Evolutionary conservation across 2,329 filamentous ascomycete species (phyloP), one percentile per base, ranked within the genome.

Genomic region (Calonectria crousiana): DNA sequence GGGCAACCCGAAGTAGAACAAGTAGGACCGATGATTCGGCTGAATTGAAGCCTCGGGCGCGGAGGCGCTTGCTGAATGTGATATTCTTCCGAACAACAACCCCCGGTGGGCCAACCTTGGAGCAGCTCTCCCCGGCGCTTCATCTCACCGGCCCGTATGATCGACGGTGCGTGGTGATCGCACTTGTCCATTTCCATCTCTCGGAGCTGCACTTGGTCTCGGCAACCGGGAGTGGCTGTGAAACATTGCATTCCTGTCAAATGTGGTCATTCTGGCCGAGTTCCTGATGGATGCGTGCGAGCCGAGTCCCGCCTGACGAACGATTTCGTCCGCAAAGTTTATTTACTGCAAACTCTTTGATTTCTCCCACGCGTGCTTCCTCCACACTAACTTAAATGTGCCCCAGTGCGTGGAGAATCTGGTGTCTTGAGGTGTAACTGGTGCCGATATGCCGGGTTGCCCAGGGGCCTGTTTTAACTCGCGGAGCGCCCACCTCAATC

Each of bases 381-480:
- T 60, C 34, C 56, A 41, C 34, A 60, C 38, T 16, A 6, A 6
- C 56, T n/a, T 23, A 11, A 18, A 5, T 62, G 38, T 41, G 26
- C 14, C 23, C 23, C 56, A 10, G 36, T 30, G 4, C 23, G 56
- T 62, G 56, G 56, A 8, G 36, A 62, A 62, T 18, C 2, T 62
- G 23, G 56, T 23, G n/a, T 9, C 26, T 41, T 18, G 34, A 60
- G 56, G 34, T 23, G 13, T 28, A 2, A 13, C 23, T 41, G 34
- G 56, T 11, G 16, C 56, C 56, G 56, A n/a, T 30, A 30, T 41
- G 34, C 36, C 23, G 56, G 56, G 41, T 28, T 18, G 36, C 26
- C 30, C 56, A 62, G 56, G 56, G 56, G 56, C 56, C 34, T 41
- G 56, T 62, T 30, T 62, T 62, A 62, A 62, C 56, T 28, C 41